Evolutionary conservation across 164 flowering plant genomes (phyloP).

Genomic region (Cinnamomum micranthum): DNA sequence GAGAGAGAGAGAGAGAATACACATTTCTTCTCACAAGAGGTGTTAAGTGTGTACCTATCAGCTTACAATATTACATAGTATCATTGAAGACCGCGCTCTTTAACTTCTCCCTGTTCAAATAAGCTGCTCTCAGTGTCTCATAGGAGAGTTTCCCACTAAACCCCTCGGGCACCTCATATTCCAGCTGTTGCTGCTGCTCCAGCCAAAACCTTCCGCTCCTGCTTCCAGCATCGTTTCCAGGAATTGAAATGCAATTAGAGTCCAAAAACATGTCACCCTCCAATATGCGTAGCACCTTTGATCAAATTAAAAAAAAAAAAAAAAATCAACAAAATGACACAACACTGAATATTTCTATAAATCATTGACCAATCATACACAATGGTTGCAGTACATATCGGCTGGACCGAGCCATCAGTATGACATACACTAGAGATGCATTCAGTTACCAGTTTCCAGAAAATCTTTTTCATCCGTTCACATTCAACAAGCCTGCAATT

Average conservation of each 20-base stretch:
- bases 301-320: neutral
- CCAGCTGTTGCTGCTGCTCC: conserved; percentile 33
- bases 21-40: neutral
- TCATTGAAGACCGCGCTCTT: conserved; percentile 25
- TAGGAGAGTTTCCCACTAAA: conserved; percentile 6
- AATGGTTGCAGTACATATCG: neutral
- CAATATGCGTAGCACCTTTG: conserved; percentile 66
- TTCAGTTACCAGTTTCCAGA: neutral
- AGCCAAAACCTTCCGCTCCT: conserved; percentile 60
- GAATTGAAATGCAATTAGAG: conserved; percentile 46
- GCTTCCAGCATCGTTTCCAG: conserved; percentile 47
- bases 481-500: too few relatives aligned
- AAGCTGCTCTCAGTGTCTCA: conserved; percentile 1
- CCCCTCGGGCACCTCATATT: conserved; percentile 7
- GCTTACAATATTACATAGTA: conserved; percentile 17
- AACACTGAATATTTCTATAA: too few relatives aligned
- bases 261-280: conserved; percentile 84
- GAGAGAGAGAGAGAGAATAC: neutral
- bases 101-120: conserved; percentile 10
- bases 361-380: neutral
- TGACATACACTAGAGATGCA: neutral
- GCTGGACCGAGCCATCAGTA: neutral
- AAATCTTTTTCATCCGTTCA: neutral
- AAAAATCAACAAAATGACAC: neutral
- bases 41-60: neutral